These are phyloP conservation scores for Mycena epipterygia DNA, from an alignment of 768 basidiomycete genomes.

Conservation along the genomic window DNA sequence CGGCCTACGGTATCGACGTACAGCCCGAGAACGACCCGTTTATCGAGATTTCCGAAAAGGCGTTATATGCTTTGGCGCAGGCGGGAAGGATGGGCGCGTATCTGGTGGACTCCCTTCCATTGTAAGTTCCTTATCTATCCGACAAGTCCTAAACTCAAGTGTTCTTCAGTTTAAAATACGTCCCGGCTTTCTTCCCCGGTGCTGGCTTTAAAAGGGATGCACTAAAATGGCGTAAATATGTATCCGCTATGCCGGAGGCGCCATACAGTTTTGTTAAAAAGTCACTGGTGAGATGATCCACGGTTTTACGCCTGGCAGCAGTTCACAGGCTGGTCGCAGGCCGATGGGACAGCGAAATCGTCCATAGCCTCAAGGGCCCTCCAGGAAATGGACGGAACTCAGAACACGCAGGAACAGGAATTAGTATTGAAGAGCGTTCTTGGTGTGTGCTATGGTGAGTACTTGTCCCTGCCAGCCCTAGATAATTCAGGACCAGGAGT, in stretches of 20 bases:
- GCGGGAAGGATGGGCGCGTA: constrained; percentile 46
- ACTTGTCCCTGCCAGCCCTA: too few relatives aligned
- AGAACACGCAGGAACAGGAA: background rate
- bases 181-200: constrained; percentile 54
- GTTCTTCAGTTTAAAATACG: constrained; percentile 45
- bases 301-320: too few relatives aligned
- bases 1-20: constrained; percentile 52
- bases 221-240: constrained; percentile 38
- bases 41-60: constrained; percentile 47
- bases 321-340: too few relatives aligned
- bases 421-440: constrained; percentile 1
- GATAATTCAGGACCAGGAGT: too few relatives aligned
- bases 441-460: constrained; percentile 13
- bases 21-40: constrained; percentile 50
- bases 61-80: constrained; percentile 42
- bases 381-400: constrained; percentile 27
- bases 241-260: constrained; percentile 36
- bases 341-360: constrained; percentile 31
- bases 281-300: constrained; percentile 22
- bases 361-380: constrained; percentile 33
- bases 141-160: background rate
- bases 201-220: constrained; percentile 52
- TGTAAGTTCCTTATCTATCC: background rate
- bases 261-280: constrained; percentile 40
- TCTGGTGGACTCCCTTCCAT: constrained; percentile 46